Evolutionary conservation across 2,329 filamentous ascomycete species (phyloP).

Genomic region (Hypocreales sp.): DNA sequence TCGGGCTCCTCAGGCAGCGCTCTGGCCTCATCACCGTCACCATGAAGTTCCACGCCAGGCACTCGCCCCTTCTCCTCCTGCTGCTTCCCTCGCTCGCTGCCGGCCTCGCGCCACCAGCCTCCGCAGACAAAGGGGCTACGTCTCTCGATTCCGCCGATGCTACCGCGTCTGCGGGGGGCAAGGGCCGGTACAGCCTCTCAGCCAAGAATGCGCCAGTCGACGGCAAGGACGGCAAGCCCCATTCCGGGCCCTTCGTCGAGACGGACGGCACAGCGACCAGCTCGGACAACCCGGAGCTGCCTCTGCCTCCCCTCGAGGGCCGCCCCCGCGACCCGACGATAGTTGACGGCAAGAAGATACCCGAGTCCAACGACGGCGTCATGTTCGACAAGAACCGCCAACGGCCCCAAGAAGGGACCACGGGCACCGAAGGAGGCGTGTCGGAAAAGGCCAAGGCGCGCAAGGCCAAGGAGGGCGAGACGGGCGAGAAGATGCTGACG

Average conservation of each 20-base stretch:
- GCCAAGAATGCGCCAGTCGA: constrained; percentile 78
- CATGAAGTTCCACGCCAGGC: constrained; percentile 44
- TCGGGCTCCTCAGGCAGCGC: background rate
- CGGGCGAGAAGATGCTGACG: constrained; percentile 52
- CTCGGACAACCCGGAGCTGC: constrained; percentile 21
- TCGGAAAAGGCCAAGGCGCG: constrained; percentile 71
- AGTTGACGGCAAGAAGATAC: constrained; percentile 45
- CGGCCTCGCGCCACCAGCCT: constrained; percentile 19
- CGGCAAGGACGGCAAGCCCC: constrained; percentile 84
- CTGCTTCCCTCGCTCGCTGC: constrained; percentile 39
- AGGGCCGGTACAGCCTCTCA: constrained; percentile 21
- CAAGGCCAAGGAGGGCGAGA: constrained; percentile 50
- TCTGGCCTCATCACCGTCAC: constrained; percentile 8
- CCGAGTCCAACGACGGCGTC: constrained; percentile 59
- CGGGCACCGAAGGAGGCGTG: constrained; percentile 79
- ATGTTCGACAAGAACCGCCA: constrained; percentile 78
- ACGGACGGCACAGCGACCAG: constrained; percentile 22
- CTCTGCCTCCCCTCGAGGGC: constrained; percentile 30
- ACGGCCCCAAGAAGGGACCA: constrained; percentile 69
- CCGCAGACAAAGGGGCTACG: constrained; percentile 7
- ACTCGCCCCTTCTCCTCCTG: constrained; percentile 42
- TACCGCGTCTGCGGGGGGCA: constrained; percentile 12
- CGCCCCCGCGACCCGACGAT: constrained; percentile 35
- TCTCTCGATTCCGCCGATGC: constrained; percentile 11
- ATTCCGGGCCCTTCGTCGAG: constrained; percentile 68